Base-by-base conservation (phyloP, 345 rosid species). In the Lumnitzera racemosa region DNA sequence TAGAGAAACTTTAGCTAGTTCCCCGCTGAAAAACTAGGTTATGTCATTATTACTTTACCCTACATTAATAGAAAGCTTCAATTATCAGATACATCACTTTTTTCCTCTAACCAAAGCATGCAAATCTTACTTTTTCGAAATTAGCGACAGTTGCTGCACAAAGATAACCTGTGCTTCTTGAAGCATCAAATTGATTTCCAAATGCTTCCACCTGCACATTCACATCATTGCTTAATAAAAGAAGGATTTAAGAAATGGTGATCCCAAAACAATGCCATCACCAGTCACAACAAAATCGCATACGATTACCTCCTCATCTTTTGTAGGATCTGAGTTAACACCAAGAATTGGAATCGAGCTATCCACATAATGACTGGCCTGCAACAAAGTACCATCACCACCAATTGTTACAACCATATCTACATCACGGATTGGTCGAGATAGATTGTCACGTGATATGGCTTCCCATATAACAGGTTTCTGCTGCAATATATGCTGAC, bases 311-410 rank as follows among this genome's bases (percentile, higher is more conserved):
- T 89, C 98, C 43, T 81, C 82, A 63, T 72, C 67, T 70, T 70
- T 69, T 13, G 95, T 89, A 56, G 98, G 98, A 51, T 91, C 98
- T 62, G 98, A 91, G 70, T 89, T 91, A 56, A 89, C 91, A 13
- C 96, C 98, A 0, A 87, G 65, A 72, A 89, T 82, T 17, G 91
- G 96, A 66, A 79, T 72, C 29, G 95, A 82, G 56, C 87, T 90
- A 73, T 87, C 89, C 53, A 91, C 64, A 48, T 83, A 87, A 78
- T 91, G 98, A 62, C 98, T 82, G 57, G 98, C 95, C 60, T 85
- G 95, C 83, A 91, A 74, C 66, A 91, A 87, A 7, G 98, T 89
- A 54, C 98, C 98, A 59, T 91, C 98, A 43, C 98, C 98, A 64
- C 98, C 96, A 14, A 91, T 68, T 1, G 96, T 89, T 54, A 91